A percentile compares a stretch with the other conserved stretches of the same genome.
phyloP scores from a whole-genome alignment of 495 filamentous ascomycete species.

The Margaritispora aquatica region DNA sequence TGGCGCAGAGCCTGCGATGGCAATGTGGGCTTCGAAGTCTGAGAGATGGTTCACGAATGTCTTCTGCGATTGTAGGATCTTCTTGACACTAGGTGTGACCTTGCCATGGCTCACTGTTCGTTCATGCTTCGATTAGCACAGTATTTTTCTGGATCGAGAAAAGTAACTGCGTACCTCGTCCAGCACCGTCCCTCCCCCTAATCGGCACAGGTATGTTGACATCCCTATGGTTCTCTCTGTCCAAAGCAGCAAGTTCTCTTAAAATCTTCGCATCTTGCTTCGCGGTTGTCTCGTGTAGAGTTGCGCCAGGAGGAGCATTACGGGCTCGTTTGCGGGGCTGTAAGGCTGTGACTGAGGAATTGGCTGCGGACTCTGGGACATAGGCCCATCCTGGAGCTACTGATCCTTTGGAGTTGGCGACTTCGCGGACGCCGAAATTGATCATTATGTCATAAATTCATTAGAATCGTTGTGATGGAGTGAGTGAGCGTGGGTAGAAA shows the following conservation, averaged over 20 bases:
- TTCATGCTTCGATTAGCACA: neutral
- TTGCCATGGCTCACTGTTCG: slow-evolving; percentile 38
- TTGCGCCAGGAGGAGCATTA: slow-evolving; percentile 42
- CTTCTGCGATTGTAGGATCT: slow-evolving; percentile 86
- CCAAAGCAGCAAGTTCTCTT: slow-evolving; percentile 72
- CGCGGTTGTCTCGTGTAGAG: slow-evolving; percentile 57
- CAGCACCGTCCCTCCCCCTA: slow-evolving; percentile 41
- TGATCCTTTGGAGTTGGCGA: slow-evolving; percentile 60
- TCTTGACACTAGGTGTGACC: slow-evolving; percentile 73
- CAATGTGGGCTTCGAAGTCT: slow-evolving; percentile 72
- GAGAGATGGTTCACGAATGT: slow-evolving; percentile 87
- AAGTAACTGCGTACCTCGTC: slow-evolving; percentile 31
- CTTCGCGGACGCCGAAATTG: slow-evolving; percentile 60
- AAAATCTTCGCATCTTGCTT: slow-evolving; percentile 71
- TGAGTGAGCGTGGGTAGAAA: neutral
- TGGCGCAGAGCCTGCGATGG: slow-evolving; percentile 24
- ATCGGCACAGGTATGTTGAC: slow-evolving; percentile 60
- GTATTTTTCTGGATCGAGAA: neutral
- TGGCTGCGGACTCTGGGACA: slow-evolving; percentile 67
- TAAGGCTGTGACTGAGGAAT: slow-evolving; percentile 46
- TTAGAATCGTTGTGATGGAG: neutral
- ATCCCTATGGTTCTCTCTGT: slow-evolving; percentile 70
- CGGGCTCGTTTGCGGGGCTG: slow-evolving; percentile 52
- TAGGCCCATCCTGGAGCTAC: slow-evolving; percentile 82
- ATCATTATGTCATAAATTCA: slow-evolving; percentile 12